Evolutionary conservation across 129 eudicot species (phyloP).

Genomic region (Sambucus nigra): DNA sequence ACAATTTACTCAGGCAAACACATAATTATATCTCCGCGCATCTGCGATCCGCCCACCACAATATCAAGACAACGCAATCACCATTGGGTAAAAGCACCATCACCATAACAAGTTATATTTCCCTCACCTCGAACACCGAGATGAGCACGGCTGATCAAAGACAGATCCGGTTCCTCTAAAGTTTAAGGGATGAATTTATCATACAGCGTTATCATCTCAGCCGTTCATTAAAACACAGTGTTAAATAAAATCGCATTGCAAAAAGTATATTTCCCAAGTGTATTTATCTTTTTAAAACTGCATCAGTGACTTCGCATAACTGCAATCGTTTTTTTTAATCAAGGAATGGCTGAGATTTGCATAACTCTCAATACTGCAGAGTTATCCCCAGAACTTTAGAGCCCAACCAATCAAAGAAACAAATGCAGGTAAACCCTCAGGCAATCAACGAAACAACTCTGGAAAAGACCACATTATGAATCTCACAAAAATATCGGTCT

Average conservation of each 20-base stretch:
- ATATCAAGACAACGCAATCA: not conserved
- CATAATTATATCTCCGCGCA: not conserved
- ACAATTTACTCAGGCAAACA: not conserved
- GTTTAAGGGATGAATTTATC: too few relatives aligned
- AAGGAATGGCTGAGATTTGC: not conserved
- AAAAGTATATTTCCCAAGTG: too few relatives aligned
- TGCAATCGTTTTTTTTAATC: too few relatives aligned
- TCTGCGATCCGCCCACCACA: not conserved
- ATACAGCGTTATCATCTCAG: too few relatives aligned
- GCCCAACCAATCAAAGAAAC: too few relatives aligned
- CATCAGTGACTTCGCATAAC: too few relatives aligned
- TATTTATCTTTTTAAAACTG: too few relatives aligned
- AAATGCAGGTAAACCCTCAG: too few relatives aligned
- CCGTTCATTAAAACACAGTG: too few relatives aligned
- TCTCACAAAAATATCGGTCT: slow-evolving; percentile 72
- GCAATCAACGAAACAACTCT: slow-evolving; percentile 55
- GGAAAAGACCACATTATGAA: slow-evolving; percentile 98
- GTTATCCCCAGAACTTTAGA: too few relatives aligned
- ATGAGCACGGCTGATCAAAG: not conserved
- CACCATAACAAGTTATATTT: not conserved
- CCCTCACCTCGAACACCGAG: not conserved
- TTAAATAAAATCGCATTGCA: too few relatives aligned
- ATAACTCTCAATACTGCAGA: not conserved
- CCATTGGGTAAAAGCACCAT: not conserved
- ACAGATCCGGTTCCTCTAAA: too few relatives aligned